Evolutionary conservation across 2,329 filamentous ascomycete genomes (phyloP).

Genomic region (Ophiosphaerella narmari): DNA sequence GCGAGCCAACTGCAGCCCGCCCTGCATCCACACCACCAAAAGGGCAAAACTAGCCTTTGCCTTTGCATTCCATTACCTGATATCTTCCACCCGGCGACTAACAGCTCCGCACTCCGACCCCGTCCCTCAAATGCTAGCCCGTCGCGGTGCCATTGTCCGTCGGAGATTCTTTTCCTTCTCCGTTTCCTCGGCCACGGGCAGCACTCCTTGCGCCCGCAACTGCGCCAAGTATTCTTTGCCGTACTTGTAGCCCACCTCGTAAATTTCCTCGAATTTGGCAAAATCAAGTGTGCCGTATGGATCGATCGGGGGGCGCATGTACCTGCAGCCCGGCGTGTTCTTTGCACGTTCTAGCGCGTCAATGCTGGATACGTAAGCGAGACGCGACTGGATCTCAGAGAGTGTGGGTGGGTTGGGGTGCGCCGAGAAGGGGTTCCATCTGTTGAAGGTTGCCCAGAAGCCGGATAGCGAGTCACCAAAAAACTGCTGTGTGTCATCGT

Average conservation of each 20-base stretch:
- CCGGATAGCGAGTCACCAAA: constrained; percentile 95
- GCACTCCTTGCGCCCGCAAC: constrained; percentile 75
- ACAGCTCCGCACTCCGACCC: constrained; percentile 11
- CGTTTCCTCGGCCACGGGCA: constrained; percentile 62
- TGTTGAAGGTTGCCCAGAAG: constrained; percentile 91
- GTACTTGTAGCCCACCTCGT: constrained; percentile 83
- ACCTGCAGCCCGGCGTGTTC: constrained; percentile 85
- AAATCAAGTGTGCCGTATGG: constrained; percentile 94
- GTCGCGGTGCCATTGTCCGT: constrained; percentile 57
- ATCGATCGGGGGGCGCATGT: constrained; percentile 95
- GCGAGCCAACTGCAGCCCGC: constrained; percentile 18
- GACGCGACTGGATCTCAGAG: constrained; percentile 90
- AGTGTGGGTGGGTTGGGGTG: constrained; percentile 92
- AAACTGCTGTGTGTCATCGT: constrained; percentile 87
- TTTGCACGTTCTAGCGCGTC: constrained; percentile 95
- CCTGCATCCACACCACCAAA: constrained; percentile 16
- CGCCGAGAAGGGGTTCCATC: constrained; percentile 93
- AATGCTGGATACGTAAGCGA: constrained; percentile 93
- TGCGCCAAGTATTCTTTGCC: constrained; percentile 79
- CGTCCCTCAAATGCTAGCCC: constrained; percentile 49
- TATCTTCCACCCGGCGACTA: constrained; percentile 8
- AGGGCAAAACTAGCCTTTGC: constrained; percentile 20
- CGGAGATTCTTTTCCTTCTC: constrained; percentile 57
- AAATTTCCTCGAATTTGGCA: constrained; percentile 97
- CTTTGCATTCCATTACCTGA: constrained; percentile 22